Base-by-base conservation (phyloP, 495 filamentous ascomycete species). In the Cairneyella variabilis region DNA sequence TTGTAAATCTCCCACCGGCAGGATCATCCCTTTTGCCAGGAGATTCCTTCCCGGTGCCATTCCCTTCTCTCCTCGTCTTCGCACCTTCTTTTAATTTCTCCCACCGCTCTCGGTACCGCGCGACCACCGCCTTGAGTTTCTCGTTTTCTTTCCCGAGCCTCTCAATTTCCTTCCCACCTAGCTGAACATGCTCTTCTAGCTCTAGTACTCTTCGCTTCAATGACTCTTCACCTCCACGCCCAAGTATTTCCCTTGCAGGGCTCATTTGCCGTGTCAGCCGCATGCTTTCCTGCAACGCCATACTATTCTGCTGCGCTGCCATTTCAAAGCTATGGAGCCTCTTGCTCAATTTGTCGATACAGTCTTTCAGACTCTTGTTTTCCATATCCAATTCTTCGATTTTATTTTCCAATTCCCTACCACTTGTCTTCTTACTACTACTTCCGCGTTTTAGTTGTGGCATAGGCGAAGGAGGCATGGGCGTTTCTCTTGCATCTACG, bases 251-350 rank as follows among this genome's bases (percentile, higher is more conserved):
- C 56, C 23, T 62, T 49, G 18, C 62, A 27, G 61, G 58, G 46
- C 49, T 54, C 68, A 61, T 65, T 46, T 60, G 72, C 59, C 82
- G 76, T 65, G 84, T 83, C 16, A 85, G 75, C 42, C 88, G 78
- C 56, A 95, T 76, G 59, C 86, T 91, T 65, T 92, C 86, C 23
- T 87, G 85, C 7, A 97, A 73, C 1, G 86, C 89, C 69, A 90
- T 79, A 17, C 82, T 86, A 7, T 84, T 89, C 44, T 82, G 86
- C 65, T 96, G 91, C 1, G 88, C 84, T 60, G 84, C 85, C 46
- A 86, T 82, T 67, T 97, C 90, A 73, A 92, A 97, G 57, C 88
- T 85, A 54, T 89, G 83, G 11, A 97, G 75, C 0, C 91, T 76
- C 48, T 82, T 85, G 45, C 80, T 84, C n/a, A 93, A 72, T 22